Base-by-base conservation (phyloP, 2,329 filamentous ascomycete genomes). In the Dactylellina sp. region DNA sequence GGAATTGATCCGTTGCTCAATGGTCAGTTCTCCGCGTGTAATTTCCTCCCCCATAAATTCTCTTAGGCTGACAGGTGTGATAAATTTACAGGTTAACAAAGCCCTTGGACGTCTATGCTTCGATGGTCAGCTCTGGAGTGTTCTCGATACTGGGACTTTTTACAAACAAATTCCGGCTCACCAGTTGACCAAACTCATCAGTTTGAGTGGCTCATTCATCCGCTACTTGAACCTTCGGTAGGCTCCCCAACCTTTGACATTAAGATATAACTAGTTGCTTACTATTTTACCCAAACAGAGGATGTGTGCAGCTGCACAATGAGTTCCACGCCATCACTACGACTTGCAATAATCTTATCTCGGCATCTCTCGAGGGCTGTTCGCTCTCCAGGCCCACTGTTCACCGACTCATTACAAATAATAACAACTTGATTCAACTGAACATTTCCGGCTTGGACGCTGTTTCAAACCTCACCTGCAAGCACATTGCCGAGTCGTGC, bases 111-210 rank as follows among this genome's bases (percentile, higher is more conserved):
- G 86, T 52, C 88, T 91, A 81, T 97, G 94, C 82, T 97, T 94
- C 78, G 94, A 99, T 80, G 95, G 95, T 1, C 95, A 99, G 82
- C 83, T 98, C 14, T 99, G 95, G 95, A 89, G 88, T 2, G 88
- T 86, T 44, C 86, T 98, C 53, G 93, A 98, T 80, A 88, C 91
- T 1, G 89, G 92, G 6, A 89, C 91, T 55, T 98, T 94, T 81
- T 97, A 98, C 80, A 87, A 86, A 76, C 87, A 93, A 59, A 98
- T 98, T 76, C 90, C 94, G 0, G 91, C 91, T 20, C 89, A 91
- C 76, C 91, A 91, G 0, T 83, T 99, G 52, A 88, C 93, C 64
- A 92, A 90, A 79, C 93, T 98, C 75, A 93, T 98, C 79, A 87
- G 89, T 0, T 86, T 89, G 2, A 92, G 93, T 0, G 95, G 94